Conservation (phyloP, 257 asterid genomes). For the Lavandula angustifolia region DNA sequence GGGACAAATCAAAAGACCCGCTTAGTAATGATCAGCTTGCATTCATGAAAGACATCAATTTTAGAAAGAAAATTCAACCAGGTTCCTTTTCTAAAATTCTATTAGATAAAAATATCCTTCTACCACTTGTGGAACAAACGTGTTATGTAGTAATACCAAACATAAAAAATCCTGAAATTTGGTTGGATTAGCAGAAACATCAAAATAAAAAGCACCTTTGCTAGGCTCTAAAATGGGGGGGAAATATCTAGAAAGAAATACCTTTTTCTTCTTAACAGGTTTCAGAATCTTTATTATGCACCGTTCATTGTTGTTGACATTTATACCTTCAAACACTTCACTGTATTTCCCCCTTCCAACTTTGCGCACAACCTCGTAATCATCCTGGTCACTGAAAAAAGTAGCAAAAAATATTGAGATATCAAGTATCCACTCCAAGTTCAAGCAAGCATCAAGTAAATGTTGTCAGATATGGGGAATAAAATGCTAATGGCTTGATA, state of each 20-base stretch:
- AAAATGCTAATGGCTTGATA: background rate
- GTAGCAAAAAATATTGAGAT: conserved; percentile 20
- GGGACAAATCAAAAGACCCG: background rate
- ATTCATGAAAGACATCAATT: conserved; percentile 19
- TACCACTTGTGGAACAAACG: background rate
- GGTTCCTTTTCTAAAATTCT: background rate
- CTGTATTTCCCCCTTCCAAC: conserved; percentile 94
- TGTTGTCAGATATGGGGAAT: background rate
- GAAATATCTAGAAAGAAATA: background rate
- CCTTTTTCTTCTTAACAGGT: conserved; percentile 51
- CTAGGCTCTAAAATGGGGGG: background rate
- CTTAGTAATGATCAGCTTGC: background rate
- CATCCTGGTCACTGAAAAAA: conserved; percentile 71
- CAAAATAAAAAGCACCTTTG: conserved; percentile 3
- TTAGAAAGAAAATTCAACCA: background rate
- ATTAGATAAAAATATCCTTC: background rate
- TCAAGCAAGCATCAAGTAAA: conserved; percentile 16
- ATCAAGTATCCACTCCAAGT: conserved; percentile 12
- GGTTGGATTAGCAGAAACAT: conserved; percentile 3
- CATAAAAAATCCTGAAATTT: background rate
- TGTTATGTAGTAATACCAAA: background rate
- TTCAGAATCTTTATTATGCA: conserved; percentile 87
- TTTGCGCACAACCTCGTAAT: conserved; percentile 85
- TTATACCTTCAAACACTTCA: conserved; percentile 87
- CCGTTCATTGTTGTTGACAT: conserved; percentile 69